Conservation (phyloP, 2,329 filamentous ascomycete species). For the Aspergillus costaricaensis region DNA sequence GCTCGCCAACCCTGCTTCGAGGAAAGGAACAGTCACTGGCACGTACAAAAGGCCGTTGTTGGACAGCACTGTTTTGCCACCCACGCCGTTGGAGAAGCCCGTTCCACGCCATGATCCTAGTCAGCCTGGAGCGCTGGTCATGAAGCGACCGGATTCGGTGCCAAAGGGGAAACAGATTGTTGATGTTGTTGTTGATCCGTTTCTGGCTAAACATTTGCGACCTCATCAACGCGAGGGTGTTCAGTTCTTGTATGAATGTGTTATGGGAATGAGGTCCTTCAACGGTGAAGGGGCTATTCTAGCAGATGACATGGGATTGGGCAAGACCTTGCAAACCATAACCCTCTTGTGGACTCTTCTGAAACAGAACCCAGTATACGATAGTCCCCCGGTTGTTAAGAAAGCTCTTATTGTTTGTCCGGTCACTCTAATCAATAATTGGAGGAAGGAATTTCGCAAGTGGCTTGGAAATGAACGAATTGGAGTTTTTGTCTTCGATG, state of each 20-base stretch:
- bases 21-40: slow-evolving; percentile 46
- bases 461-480: slow-evolving; percentile 72
- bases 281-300: slow-evolving; percentile 70
- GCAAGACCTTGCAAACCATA: slow-evolving; percentile 74
- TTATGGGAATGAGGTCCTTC: slow-evolving; percentile 69
- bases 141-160: slow-evolving; percentile 60
- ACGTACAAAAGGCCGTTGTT: slow-evolving; percentile 66
- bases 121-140: slow-evolving; percentile 62
- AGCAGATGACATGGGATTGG: slow-evolving; percentile 75
- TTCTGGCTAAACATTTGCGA: slow-evolving; percentile 63
- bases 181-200: slow-evolving; percentile 71
- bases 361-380: slow-evolving; percentile 69
- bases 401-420: slow-evolving; percentile 74
- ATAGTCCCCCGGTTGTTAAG: slow-evolving; percentile 61
- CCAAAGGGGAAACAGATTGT: slow-evolving; percentile 67
- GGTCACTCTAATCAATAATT: slow-evolving; percentile 71
- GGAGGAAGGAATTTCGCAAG: slow-evolving; percentile 71
- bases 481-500: slow-evolving; percentile 67
- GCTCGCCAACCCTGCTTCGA: slow-evolving; percentile 38
- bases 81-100: slow-evolving; percentile 49
- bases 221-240: slow-evolving; percentile 71
- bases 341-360: slow-evolving; percentile 70
- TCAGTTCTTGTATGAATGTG: slow-evolving; percentile 71
- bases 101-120: slow-evolving; percentile 67
- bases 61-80: slow-evolving; percentile 53